A percentile compares a stretch with the other conserved stretches of the same genome.
phyloP scores from a whole-genome alignment of 1,139 yeast species.

The Yamadazyma aaseri region DNA sequence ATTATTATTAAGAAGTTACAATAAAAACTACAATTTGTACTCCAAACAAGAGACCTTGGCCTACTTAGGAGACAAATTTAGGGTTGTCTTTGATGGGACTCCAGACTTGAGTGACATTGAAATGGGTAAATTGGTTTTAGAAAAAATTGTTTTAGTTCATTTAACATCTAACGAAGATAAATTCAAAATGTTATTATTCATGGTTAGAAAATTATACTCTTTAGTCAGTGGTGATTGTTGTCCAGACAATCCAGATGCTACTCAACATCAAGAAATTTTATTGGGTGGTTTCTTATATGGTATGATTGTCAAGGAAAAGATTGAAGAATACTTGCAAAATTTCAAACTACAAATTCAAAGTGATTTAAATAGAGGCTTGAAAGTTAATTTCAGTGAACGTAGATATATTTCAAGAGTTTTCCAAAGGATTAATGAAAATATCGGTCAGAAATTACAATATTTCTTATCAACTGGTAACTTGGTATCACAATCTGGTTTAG shows the following conservation, averaged over 20 bases:
- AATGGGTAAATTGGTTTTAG: constrained; percentile 83
- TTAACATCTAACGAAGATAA: constrained; percentile 71
- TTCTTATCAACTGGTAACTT: constrained; percentile 95
- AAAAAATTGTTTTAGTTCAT: constrained; percentile 87
- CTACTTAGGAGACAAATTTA: constrained; percentile 91
- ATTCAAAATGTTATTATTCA: constrained; percentile 81
- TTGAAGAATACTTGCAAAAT: constrained; percentile 83
- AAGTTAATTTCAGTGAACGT: constrained; percentile 80
- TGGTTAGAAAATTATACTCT: constrained; percentile 93
- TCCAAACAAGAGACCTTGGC: constrained; percentile 88
- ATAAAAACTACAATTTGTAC: constrained; percentile 69
- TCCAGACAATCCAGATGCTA: constrained; percentile 98
- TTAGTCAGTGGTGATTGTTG: constrained; percentile 96
- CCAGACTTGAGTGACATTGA: constrained; percentile 86
- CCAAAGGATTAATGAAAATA: constrained; percentile 81
- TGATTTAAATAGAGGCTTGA: constrained; percentile 77
- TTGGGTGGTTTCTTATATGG: constrained; percentile 96
- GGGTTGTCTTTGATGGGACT: constrained; percentile 88
- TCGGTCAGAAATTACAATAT: constrained; percentile 92
- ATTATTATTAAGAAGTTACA: constrained; percentile 78
- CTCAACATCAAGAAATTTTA: constrained; percentile 96
- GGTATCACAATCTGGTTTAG: constrained; percentile 89
- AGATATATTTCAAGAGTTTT: constrained; percentile 82
- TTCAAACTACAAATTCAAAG: constrained; percentile 73
- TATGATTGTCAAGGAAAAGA: constrained; percentile 93